Percentiles rank a stretch among this genome's conserved stretches.
These are phyloP conservation scores for Casaregolazyma suthepensis DNA, from an alignment of 1,139 yeast species.

Conservation along the genomic window DNA sequence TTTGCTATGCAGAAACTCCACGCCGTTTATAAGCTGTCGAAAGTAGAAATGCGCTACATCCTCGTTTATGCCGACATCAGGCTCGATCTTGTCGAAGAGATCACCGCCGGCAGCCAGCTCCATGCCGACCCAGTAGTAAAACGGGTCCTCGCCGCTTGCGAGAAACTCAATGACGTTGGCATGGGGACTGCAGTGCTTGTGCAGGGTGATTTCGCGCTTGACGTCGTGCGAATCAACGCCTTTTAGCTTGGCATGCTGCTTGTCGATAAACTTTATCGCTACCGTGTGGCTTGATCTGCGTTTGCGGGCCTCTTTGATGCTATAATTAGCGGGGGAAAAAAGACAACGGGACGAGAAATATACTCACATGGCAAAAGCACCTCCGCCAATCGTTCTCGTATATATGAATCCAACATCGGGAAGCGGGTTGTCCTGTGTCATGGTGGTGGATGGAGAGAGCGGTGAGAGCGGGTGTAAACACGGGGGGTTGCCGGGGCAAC, in stretches of 20 bases:
- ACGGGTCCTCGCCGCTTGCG: slow-evolving; percentile 45
- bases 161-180: slow-evolving; percentile 50
- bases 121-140: slow-evolving; percentile 57
- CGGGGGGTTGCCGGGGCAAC: neutral
- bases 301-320: slow-evolving; percentile 6
- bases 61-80: slow-evolving; percentile 61
- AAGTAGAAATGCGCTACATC: slow-evolving; percentile 65
- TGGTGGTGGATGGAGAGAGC: neutral
- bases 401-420: slow-evolving; percentile 22
- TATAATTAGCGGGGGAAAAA: neutral
- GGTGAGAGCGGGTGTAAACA: neutral
- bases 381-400: slow-evolving; percentile 42
- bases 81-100: slow-evolving; percentile 66
- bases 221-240: slow-evolving; percentile 45
- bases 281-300: slow-evolving; percentile 9
- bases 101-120: slow-evolving; percentile 69
- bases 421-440: slow-evolving; percentile 9
- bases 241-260: slow-evolving; percentile 39
- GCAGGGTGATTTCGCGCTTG: slow-evolving; percentile 48
- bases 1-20: slow-evolving; percentile 53
- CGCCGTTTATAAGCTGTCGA: slow-evolving; percentile 52
- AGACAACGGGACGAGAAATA: no score
- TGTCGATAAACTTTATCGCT: slow-evolving; percentile 54
- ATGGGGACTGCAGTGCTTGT: slow-evolving; percentile 50
- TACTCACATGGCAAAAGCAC: slow-evolving; percentile 40